phyloP scores from a whole-genome alignment of 2,329 filamentous ascomycete genomes.

The Talaromyces sp. region DNA sequence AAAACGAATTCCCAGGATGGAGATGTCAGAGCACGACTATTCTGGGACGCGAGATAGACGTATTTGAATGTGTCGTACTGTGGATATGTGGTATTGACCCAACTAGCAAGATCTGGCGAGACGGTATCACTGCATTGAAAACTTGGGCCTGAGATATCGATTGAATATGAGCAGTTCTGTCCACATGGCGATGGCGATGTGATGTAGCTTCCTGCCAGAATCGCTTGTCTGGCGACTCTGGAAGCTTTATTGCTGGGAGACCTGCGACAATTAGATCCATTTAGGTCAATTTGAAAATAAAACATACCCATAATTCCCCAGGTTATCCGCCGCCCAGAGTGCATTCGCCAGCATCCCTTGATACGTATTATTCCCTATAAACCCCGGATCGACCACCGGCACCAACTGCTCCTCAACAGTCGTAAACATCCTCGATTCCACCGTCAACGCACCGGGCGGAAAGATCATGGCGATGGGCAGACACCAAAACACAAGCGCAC shows the following conservation, averaged over 20 bases:
- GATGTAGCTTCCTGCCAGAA: conserved; percentile 4
- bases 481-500: conserved; percentile 7
- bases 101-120: conserved; percentile 1
- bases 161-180: conserved; percentile 3
- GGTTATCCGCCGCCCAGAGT: conserved; percentile 5
- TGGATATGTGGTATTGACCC: conserved; percentile 1
- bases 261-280: too few species aligned
- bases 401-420: neutral
- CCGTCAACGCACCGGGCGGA: conserved; percentile 3
- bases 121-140: conserved; percentile 5
- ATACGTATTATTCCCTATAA: neutral
- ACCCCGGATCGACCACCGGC: neutral
- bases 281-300: too few species aligned
- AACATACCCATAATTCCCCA: conserved; percentile 4
- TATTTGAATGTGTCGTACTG: neutral
- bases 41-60: neutral
- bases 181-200: neutral
- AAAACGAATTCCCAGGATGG: neutral
- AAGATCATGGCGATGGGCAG: conserved; percentile 8
- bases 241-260: neutral
- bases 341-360: neutral
- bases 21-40: neutral
- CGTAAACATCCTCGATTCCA: neutral
- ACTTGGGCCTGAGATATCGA: neutral
- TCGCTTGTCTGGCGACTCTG: conserved; percentile 1